Conservation (phyloP, 2,329 filamentous ascomycete species). For the Teratosphaeria zuluensis region DNA sequence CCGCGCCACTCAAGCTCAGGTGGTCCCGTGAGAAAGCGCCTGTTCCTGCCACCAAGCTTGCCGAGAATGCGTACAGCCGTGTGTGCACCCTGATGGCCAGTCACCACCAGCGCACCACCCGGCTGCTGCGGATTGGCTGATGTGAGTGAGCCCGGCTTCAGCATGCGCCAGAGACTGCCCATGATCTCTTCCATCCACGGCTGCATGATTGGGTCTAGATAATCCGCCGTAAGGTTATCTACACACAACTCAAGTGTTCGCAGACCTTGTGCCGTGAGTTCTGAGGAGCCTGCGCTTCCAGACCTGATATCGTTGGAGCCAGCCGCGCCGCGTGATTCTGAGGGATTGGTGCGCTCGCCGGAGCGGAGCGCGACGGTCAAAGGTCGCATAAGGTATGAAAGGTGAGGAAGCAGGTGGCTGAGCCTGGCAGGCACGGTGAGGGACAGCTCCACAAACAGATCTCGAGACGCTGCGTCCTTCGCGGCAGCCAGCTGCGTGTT, state of each 20-base stretch:
- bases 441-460: constrained; percentile 94
- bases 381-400: constrained; percentile 94
- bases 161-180: constrained; percentile 92
- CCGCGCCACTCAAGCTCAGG: constrained; percentile 73
- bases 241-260: constrained; percentile 93
- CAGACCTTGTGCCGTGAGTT: constrained; percentile 88
- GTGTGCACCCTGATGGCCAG: constrained; percentile 80
- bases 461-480: constrained; percentile 82
- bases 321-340: constrained; percentile 5
- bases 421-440: constrained; percentile 89
- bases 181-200: constrained; percentile 98
- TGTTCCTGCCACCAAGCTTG: constrained; percentile 88
- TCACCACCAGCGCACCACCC: constrained; percentile 13
- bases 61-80: constrained; percentile 96
- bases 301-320: constrained; percentile 7
- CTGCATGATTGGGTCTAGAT: constrained; percentile 97
- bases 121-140: constrained; percentile 6
- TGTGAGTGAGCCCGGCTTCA: constrained; percentile 86
- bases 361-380: constrained; percentile 90
- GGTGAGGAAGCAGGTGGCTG: constrained; percentile 86
- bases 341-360: constrained; percentile 35
- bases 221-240: constrained; percentile 95
- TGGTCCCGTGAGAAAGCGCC: constrained; percentile 88
- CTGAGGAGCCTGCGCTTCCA: constrained; percentile 29
- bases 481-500: constrained; percentile 90